Percentiles rank a stretch among this genome's conserved stretches.
Conservation (phyloP, 176 grass and related monocot genomes). For the Phoenix dactylifera region DNA sequence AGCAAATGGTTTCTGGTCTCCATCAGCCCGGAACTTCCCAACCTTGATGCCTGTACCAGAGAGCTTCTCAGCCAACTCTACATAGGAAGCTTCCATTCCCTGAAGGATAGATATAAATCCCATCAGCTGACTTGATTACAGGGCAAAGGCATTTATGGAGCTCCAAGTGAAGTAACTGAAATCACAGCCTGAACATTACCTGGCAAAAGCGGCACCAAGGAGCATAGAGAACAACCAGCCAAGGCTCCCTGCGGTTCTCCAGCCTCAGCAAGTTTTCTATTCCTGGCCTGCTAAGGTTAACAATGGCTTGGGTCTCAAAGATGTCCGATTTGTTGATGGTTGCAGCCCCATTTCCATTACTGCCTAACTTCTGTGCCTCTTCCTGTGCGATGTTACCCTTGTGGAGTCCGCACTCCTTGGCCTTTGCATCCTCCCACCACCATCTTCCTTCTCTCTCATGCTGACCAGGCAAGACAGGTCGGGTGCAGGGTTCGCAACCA, state of each 20-base stretch:
- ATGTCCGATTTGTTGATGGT: constrained; percentile 32
- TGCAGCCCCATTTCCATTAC: constrained; percentile 36
- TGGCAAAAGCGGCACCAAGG: constrained; percentile 87
- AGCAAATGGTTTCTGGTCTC: constrained; percentile 70
- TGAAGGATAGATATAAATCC: constrained; percentile 1
- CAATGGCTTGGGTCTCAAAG: constrained; percentile 54
- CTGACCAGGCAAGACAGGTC: constrained; percentile 76
- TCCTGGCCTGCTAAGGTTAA: constrained; percentile 53
- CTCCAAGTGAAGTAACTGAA: too few species aligned
- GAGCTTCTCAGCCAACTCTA: constrained; percentile 61
- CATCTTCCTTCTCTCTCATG: constrained; percentile 93
- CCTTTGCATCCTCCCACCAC: constrained; percentile 98
- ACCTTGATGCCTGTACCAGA: constrained; percentile 52
- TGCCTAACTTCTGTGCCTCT: constrained; percentile 24
- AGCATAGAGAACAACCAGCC: constrained; percentile 80
- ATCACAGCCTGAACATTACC: constrained; percentile 9
- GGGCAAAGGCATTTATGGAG: too few species aligned
- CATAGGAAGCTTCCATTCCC: constrained; percentile 83
- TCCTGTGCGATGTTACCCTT: constrained; percentile 71
- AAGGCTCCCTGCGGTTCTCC: constrained; percentile 49
- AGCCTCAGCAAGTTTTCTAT: constrained; percentile 61
- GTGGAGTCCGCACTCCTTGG: constrained; percentile 96
- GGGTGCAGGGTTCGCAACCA: constrained; percentile 97
- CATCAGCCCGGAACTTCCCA: constrained; percentile 70
- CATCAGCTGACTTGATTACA: too few species aligned